These are phyloP conservation scores for Lipomyces sp. DNA, from an alignment of 805 yeast species.

Conservation along the genomic window DNA sequence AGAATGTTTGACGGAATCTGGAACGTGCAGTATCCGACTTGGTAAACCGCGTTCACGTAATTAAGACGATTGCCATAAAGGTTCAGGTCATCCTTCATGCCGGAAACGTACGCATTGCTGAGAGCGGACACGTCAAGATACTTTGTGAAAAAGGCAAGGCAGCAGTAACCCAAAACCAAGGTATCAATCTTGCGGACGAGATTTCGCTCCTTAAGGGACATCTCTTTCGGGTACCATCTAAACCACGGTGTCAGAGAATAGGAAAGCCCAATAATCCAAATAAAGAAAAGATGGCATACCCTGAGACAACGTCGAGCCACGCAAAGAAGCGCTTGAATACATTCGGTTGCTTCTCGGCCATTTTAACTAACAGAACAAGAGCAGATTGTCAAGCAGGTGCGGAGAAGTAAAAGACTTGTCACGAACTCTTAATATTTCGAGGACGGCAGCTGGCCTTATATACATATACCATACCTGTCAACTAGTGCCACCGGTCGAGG, in stretches of 20 bases:
- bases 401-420: too few relatives aligned
- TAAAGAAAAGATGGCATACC: background rate
- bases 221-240: conserved; percentile 21
- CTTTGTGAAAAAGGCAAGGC: conserved; percentile 65
- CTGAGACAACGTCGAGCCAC: conserved; percentile 3
- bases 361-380: too few relatives aligned
- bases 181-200: conserved; percentile 55
- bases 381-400: too few relatives aligned
- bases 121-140: conserved; percentile 60
- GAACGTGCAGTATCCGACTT: conserved; percentile 57
- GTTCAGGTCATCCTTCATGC: conserved; percentile 53
- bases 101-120: conserved; percentile 63
- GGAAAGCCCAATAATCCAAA: too few relatives aligned
- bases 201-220: conserved; percentile 42
- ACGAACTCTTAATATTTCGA: too few relatives aligned
- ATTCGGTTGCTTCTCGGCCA: too few relatives aligned
- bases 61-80: conserved; percentile 62
- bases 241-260: background rate
- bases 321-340: background rate
- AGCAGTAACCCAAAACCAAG: conserved; percentile 52
- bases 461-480: too few relatives aligned
- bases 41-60: conserved; percentile 56
- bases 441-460: too few relatives aligned
- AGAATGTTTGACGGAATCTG: conserved; percentile 62
- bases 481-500: too few relatives aligned